Percentiles rank a stretch among this genome's conserved stretches.
These are phyloP conservation scores for Aspergillus funiculosus DNA, from an alignment of 495 filamentous ascomycete species.

Conservation along the genomic window DNA sequence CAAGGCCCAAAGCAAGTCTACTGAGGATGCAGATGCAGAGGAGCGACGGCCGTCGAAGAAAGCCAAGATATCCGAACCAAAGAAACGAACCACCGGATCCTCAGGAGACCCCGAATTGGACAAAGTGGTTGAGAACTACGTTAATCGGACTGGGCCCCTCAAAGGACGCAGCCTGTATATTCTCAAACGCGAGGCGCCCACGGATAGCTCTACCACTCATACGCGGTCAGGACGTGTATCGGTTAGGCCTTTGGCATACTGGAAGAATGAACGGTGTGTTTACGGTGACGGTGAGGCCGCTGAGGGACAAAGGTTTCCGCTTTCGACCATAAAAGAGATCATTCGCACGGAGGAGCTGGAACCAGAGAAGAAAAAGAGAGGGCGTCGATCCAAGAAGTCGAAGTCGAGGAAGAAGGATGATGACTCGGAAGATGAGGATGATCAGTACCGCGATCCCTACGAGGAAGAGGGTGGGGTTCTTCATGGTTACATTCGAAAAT, in stretches of 20 bases:
- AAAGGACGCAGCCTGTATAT: constrained; percentile 61
- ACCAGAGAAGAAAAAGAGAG: constrained; percentile 33
- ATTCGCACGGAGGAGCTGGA: constrained; percentile 63
- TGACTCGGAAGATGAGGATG: constrained; percentile 44
- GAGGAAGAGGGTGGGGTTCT: constrained; percentile 56
- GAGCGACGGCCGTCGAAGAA: constrained; percentile 35
- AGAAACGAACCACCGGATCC: constrained; percentile 7
- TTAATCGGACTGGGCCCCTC: constrained; percentile 40
- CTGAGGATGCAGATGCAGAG: constrained; percentile 22
- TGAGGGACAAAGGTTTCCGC: constrained; percentile 47
- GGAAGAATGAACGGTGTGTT: constrained; percentile 75
- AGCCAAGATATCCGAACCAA: constrained; percentile 23
- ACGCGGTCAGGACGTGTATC: constrained; percentile 53
- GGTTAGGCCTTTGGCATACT: constrained; percentile 75
- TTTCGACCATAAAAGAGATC: constrained; percentile 67
- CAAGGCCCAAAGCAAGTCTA: constrained; percentile 21
- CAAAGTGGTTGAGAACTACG: constrained; percentile 38
- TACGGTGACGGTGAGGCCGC: constrained; percentile 55
- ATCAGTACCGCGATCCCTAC: constrained; percentile 49
- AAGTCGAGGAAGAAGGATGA: constrained; percentile 34
- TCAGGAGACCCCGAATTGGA: constrained; percentile 33
- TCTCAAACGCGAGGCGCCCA: constrained; percentile 61
- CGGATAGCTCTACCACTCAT: constrained; percentile 40
- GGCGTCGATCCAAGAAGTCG: constrained; percentile 31
- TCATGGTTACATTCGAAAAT: constrained; percentile 51